Base-by-base conservation (phyloP, 164 flowering plant species). In the Cinnamomum chago region DNA sequence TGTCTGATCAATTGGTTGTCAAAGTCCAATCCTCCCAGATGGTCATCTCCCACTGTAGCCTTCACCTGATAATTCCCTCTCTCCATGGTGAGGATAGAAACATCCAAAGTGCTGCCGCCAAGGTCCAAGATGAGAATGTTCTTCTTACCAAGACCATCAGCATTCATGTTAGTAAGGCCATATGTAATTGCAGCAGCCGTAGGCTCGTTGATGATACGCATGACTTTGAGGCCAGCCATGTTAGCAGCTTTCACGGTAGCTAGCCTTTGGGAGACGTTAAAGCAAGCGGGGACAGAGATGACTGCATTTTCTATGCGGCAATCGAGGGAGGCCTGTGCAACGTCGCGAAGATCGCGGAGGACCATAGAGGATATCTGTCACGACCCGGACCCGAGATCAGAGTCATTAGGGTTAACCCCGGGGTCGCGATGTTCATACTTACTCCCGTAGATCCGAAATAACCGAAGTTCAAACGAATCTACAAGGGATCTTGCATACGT, bases 21-120 rank as follows among this genome's bases (percentile, higher is more conserved):
- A 75, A 88, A 86, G 77, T 88, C 90, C 23, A 85, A 88, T 67
- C 90, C 89, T 28, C 87, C 89, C 51, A 87, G 84, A 52, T 84
- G 90, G 71, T 87, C 35, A 28, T 62, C 68, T 22, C 75, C 75
- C 1, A n/a, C 74, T 11, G 74, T 72, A 50, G 73, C 74, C 74
- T 28, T 58, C 4, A 72, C 74, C 15, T 58, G 35, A 20, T 58
- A 72, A 35, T 13, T 60, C 3, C 51, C 67, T 33, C 58, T 23
- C 17, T 72, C 67, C 12, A 58, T 72, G 50, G 74, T 60, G 67
- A 72, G 52, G 17, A 72, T 7, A 12, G 74, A 72, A 7, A 72
- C 74, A 72, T 72, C 74, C 18, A 58, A 60, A 2, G 74, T 60
- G 67, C 74, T 67, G 18, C 52, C 74, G 7, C 73, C 60, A 55